Conservation (phyloP, 179 eudicot genomes). For the Heliamphora pulchella region DNA sequence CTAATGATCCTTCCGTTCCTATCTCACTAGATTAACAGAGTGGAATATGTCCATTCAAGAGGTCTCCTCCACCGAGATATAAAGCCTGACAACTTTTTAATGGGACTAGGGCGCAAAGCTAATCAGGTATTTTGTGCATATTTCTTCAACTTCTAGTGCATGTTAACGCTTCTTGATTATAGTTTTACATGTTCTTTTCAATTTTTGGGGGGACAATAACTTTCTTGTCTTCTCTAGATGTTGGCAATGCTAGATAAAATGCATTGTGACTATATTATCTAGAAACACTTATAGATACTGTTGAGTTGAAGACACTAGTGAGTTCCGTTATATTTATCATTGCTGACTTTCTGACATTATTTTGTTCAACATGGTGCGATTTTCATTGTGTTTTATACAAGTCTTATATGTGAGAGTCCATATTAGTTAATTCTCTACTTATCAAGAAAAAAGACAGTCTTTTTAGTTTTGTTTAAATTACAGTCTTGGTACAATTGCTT, state of each 20-base stretch:
- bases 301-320: not conserved
- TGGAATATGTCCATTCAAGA: conserved; percentile 91
- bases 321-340: not conserved
- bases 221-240: not conserved
- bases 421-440: no score
- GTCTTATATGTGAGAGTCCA: no score
- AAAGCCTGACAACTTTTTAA: conserved; percentile 92
- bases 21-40: conserved; percentile 62
- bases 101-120: conserved; percentile 99
- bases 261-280: not conserved
- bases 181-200: not conserved
- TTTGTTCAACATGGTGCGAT: not conserved
- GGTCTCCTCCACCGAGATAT: conserved; percentile 98
- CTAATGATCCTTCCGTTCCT: conserved; percentile 11
- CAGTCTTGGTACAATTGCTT: no score
- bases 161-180: not conserved
- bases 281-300: not conserved
- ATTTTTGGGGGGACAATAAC: not conserved
- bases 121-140: conserved; percentile 54
- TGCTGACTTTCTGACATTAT: not conserved
- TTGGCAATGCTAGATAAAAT: not conserved
- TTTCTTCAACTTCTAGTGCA: not conserved
- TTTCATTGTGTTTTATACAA: no score
- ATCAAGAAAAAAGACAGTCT: no score
- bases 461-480: no score